Evolutionary conservation across 805 yeast genomes (phyloP), one percentile per base, ranked within the genome.

Genomic region (Metschnikowia gruessii): DNA sequence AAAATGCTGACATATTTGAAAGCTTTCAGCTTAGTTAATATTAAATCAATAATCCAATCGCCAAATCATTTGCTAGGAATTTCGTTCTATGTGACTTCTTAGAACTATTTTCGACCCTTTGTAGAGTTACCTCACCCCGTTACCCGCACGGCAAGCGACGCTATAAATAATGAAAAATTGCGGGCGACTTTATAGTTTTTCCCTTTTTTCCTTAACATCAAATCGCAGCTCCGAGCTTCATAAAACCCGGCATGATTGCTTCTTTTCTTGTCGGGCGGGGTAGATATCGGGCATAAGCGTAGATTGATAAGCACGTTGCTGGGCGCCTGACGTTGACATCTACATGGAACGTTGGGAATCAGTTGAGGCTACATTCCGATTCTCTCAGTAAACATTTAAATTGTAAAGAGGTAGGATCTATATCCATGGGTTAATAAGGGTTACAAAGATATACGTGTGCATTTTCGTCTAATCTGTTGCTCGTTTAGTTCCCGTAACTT

Each of bases 301-400:
- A 55, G 56, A 55, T 45, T 37, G 43, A 50, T 35, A 42, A 45
- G 58, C 59, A 55, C 59, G 58, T 54, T 55, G 56, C 59, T 55
- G 59, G 59, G 59, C 59, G 59, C 59, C 59, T 50, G 59, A 46
- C 57, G 59, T 50, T 54, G 59, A 55, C 57, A 40, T 43, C 46
- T 48, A 50, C 24, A 52, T 55, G 57, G 53, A 52, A 44, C 56
- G 58, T 50, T 54, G 53, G 59, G 59, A 55, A 55, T 55, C 59
- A 55, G 59, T 54, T 54, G 59, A 35, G 55, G 59, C 57, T 52
- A 55, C 56, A 55, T 44, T 42, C 41, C 35, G 17, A 12, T 29
- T 37, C 17, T 35, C 37, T 37, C 9, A 22, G 40, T 37, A 37
- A n/a, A 36, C 6, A 26, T 37, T 24, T 10, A 6, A 26, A 8